Base-by-base conservation (phyloP, 768 basidiomycete species). In the Chiua virens region DNA sequence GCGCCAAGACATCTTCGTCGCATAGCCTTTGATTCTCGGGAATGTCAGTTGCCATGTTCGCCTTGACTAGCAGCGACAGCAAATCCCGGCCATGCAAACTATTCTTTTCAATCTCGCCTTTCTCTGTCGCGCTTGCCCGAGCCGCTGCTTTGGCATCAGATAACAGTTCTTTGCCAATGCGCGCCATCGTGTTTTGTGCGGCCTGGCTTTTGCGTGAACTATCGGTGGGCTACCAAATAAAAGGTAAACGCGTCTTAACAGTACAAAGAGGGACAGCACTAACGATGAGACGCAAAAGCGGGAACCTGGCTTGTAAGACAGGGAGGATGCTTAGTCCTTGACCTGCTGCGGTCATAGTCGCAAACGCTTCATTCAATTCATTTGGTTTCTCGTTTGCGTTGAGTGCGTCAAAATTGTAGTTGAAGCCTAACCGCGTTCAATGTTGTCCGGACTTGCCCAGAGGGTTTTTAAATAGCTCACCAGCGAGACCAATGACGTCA, bases 41-140 rank as follows among this genome's bases (percentile, higher is more conserved):
- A 5, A 84, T 56, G 59, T 88, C 82, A 1, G 75, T 78, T 1
- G 81, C 77, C 70, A 83, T 77, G 61, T 88, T 89, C 4, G 86
- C 85, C 49, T 75, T 74, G 30, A 87, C 70, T 4, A 87, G 71
- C 22, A 85, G 58, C 0, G 79, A 81, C 5, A 88, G 69, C 4
- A 89, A 61, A 67, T 87, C 86, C 17, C 80, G 75, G 18, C 72
- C 73, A 1, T 55, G 57, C 10, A 71, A 44, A 11, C 45, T 59
- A n/a, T 65, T 62, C 51, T 71, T 66, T 68, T 73, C 63, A 10
- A 72, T 69, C 37, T 61, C 66, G 8, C 63, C 63, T 8, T 57
- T 53, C 37, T 63, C 58, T 2, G 52, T 59, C 11, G 59, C 61
- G 22, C 55, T 25, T 11, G 54, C 53, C 10, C 57, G 51, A 8